A percentile compares a stretch with the other conserved stretches of the same genome.
These are phyloP conservation scores for Corymbia citriodora DNA, from an alignment of 441 rosid species.

Conservation along the genomic window DNA sequence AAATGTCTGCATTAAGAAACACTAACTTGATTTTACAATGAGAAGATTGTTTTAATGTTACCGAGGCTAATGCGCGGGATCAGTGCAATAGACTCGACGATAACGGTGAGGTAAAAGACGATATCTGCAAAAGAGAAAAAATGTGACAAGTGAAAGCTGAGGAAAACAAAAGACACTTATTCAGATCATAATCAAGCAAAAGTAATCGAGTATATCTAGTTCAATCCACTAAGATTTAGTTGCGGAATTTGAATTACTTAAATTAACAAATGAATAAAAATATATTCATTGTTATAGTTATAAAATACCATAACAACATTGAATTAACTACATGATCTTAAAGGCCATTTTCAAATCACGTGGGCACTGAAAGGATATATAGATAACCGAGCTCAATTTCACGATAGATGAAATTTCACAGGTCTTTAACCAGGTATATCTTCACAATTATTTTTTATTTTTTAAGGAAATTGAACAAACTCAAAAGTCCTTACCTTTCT, in stretches of 20 bases:
- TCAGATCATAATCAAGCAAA: background rate
- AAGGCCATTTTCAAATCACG: too few relatives aligned
- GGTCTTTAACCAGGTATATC: too few relatives aligned
- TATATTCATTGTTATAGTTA: too few relatives aligned
- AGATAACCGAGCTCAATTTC: too few relatives aligned
- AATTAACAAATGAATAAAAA: background rate
- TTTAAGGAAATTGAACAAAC: too few relatives aligned
- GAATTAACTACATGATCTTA: too few relatives aligned
- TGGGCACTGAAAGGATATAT: too few relatives aligned
- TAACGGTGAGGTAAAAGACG: fast-evolving
- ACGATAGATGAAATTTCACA: background rate
- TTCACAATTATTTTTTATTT: background rate
- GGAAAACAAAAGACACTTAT: background rate
- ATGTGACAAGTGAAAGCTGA: background rate
- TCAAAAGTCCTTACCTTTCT: background rate
- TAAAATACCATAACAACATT: too few relatives aligned
- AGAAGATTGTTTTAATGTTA: background rate
- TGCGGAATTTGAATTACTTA: background rate
- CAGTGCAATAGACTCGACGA: background rate
- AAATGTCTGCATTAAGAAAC: background rate
- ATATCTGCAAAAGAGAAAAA: background rate
- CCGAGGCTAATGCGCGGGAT: too few relatives aligned
- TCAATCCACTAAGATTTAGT: background rate
- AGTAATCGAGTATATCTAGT: background rate
- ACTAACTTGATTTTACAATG: background rate